Evolutionary conservation across 225 moss, liverwort and hornwort species (phyloP), one percentile per base, ranked within the genome.

Genomic region (Ulota crispa): DNA sequence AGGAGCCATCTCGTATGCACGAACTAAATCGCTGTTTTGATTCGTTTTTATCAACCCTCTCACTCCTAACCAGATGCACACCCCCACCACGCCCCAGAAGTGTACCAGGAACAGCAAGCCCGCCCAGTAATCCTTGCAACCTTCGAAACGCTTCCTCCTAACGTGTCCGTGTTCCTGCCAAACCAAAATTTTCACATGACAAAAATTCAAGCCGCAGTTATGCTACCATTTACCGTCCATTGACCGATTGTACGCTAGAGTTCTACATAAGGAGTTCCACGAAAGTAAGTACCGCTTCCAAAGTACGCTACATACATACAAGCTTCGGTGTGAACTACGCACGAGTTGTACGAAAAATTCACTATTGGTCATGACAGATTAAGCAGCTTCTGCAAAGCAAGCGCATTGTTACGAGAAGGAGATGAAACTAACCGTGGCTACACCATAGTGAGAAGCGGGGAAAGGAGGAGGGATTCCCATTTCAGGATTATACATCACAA

Each of bases 41-140:
- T 84, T 82, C 43, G 86, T 89, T 60, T 86, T 85, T 2, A 84
- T 80, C 63, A 92, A 67, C 30, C 89, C 92, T 68, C 28, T 67
- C 20, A 89, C 82, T 47, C 92, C 92, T 1, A 92, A 73, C 36
- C 64, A 89, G 3, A 92, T 62, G 86, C 89, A 89, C 3, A 92
- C 32, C 9, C 84, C 92, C 4, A 88, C 75, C 71, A 92, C 89
- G 12, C 5, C 92, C 82, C 86, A 89, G 82, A 92, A 89, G 72
- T 92, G 92, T 14, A 81, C 3, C 34, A 92, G 63, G 42, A 92
- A 92, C 34, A 92, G 75, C 39, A 92, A 86, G 0, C 75, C 84
- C 59, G 92, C 92, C 92, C 92, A 92, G 78, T 87, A 87, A 28
- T 92, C 92, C 37, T 85, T 88, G 75, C 89, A 92, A 43, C 83